Conservation (phyloP, 2,329 filamentous ascomycete genomes). For the Madurella mycetomatis region DNA sequence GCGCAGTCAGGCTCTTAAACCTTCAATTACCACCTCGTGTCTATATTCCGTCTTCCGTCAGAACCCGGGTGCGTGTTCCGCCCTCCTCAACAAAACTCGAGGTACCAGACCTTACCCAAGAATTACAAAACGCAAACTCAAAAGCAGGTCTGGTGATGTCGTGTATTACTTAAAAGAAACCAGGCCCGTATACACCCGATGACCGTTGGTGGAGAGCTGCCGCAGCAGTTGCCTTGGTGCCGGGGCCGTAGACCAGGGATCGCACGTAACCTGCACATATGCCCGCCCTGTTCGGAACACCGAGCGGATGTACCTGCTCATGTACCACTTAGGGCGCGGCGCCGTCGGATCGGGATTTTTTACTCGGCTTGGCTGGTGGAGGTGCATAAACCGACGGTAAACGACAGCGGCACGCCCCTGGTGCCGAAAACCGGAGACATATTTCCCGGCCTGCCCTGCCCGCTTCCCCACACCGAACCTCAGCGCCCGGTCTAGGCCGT, state of each 20-base stretch:
- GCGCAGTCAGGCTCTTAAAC: too few species aligned
- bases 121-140: conserved; percentile 16
- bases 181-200: neutral
- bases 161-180: conserved; percentile 20
- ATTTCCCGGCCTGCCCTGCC: neutral
- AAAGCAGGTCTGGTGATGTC: conserved; percentile 15
- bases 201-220: neutral
- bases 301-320: neutral
- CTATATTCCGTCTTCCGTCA: conserved; percentile 3
- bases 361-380: neutral
- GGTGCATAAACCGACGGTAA: conserved; percentile 12
- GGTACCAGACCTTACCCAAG: conserved; percentile 1
- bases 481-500: neutral
- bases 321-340: conserved; percentile 1
- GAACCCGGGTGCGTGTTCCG: neutral
- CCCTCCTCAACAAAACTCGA: conserved; percentile 3
- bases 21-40: too few species aligned
- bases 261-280: neutral
- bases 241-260: neutral
- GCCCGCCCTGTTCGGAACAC: conserved; percentile 7
- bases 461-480: neutral
- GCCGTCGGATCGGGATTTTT: neutral
- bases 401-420: conserved; percentile 2
- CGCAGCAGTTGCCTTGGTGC: neutral
- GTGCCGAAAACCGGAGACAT: conserved; percentile 11